Evolutionary conservation across 2,329 filamentous ascomycete genomes (phyloP).

Genomic region (Gnomoniopsis sp.): DNA sequence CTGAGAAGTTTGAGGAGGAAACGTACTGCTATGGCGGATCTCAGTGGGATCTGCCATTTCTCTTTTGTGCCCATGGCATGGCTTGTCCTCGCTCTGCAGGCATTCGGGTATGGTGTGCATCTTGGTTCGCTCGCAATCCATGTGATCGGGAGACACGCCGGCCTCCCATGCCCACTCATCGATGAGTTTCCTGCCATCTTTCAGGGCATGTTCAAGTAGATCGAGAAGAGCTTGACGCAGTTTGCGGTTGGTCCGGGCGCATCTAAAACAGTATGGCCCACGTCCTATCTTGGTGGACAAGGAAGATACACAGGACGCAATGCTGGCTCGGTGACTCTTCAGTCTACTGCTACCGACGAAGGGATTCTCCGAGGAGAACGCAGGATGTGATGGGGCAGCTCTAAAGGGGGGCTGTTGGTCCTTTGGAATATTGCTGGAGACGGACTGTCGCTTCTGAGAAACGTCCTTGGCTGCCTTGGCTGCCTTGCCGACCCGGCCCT

Average conservation of each 20-base stretch:
- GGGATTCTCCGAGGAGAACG: background rate
- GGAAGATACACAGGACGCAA: background rate
- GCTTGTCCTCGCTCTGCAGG: slow-evolving; percentile 8
- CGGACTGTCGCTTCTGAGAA: background rate
- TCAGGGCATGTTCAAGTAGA: background rate
- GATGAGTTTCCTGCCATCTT: slow-evolving; percentile 2
- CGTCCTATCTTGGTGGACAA: background rate
- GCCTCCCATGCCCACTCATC: slow-evolving; percentile 21
- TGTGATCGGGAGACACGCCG: slow-evolving; percentile 21
- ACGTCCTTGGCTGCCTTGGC: background rate
- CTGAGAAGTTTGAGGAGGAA: background rate
- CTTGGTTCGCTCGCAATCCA: slow-evolving; percentile 26
- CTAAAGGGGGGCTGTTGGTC: background rate
- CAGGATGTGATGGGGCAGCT: background rate
- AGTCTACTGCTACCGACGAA: background rate
- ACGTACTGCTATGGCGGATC: background rate
- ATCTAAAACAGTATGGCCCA: slow-evolving; percentile 7
- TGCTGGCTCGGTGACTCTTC: background rate
- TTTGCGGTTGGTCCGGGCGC: slow-evolving; percentile 6
- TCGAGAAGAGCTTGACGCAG: slow-evolving; percentile 9
- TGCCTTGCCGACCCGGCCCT: background rate
- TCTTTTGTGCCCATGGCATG: background rate
- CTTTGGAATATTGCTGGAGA: background rate
- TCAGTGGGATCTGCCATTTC: background rate
- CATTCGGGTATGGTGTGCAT: slow-evolving; percentile 18